Evolutionary conservation across 2,329 filamentous ascomycete species (phyloP).

Genomic region (Knufia fluminis): DNA sequence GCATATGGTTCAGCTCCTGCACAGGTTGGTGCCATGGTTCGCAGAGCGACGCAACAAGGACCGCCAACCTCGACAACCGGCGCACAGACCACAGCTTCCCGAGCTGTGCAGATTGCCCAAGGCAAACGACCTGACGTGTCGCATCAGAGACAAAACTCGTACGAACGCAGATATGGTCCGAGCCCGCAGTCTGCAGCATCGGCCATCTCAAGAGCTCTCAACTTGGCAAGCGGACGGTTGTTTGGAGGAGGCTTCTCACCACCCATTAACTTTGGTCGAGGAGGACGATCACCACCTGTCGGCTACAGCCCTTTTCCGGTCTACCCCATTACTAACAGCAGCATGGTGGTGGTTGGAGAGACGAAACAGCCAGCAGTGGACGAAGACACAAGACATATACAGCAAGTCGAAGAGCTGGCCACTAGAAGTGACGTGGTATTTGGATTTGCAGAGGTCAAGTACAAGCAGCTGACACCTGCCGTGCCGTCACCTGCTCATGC

Average conservation of each 20-base stretch:
- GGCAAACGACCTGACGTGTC: conserved; percentile 52
- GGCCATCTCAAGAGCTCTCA: conserved; percentile 87
- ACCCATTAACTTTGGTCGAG: conserved; percentile 36
- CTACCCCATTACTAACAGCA: conserved; percentile 66
- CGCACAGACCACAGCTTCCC: conserved; percentile 59
- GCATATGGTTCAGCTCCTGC: conserved; percentile 41
- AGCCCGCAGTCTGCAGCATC: conserved; percentile 72
- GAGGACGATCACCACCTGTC: conserved; percentile 38
- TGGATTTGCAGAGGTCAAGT: conserved; percentile 96
- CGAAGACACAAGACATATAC: conserved; percentile 69
- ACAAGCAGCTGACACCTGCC: conserved; percentile 87
- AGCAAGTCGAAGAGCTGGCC: conserved; percentile 81
- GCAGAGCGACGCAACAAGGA: conserved; percentile 71
- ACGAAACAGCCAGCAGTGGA: conserved; percentile 58
- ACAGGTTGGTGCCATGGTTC: conserved; percentile 55
- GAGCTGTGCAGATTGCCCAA: conserved; percentile 64
- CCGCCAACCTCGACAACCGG: conserved; percentile 59
- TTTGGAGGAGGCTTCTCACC: conserved; percentile 44
- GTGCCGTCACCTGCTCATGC: conserved; percentile 54
- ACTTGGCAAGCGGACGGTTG: conserved; percentile 67
- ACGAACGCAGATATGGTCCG: conserved; percentile 67
- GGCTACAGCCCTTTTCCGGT: conserved; percentile 64
- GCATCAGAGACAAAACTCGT: conserved; percentile 69
- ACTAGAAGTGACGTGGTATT: conserved; percentile 93
- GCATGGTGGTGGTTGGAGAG: conserved; percentile 55